Evolutionary conservation across 768 basidiomycete species (phyloP).

Genomic region (Psilocybe tampanensis): DNA sequence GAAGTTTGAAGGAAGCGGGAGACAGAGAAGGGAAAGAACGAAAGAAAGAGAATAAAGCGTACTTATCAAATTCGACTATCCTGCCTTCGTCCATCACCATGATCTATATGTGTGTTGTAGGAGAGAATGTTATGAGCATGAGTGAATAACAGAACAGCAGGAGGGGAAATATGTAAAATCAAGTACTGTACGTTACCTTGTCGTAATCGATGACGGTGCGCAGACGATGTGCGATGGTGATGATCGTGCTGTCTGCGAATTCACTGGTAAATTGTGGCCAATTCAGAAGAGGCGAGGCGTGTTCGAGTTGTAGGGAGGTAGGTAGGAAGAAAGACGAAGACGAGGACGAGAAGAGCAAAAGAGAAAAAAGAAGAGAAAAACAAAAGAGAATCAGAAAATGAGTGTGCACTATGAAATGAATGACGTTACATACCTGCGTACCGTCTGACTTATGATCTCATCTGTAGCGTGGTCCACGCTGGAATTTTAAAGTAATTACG

Average conservation of each 20-base stretch:
- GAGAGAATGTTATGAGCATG: background rate
- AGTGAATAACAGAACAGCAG: no score
- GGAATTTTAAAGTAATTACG: no score
- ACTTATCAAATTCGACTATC: conserved; percentile 68
- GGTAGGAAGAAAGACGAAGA: no score
- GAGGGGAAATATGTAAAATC: background rate
- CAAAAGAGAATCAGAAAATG: background rate
- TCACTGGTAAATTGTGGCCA: no score
- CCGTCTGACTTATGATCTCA: conserved; percentile 78
- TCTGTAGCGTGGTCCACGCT: conserved; percentile 84
- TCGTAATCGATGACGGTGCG: conserved; percentile 86
- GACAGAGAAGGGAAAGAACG: no score
- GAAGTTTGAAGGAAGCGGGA: no score
- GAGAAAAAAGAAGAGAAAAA: background rate
- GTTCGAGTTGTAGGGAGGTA: no score
- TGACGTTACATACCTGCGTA: conserved; percentile 72
- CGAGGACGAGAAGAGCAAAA: background rate
- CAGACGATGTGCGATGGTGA: conserved; percentile 82
- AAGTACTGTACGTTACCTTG: conserved; percentile 40
- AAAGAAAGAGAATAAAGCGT: no score
- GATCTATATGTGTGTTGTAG: conserved; percentile 41
- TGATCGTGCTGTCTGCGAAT: conserved; percentile 78
- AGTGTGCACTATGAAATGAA: no score
- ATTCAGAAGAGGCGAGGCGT: no score
- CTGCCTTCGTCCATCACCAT: conserved; percentile 76